Evolutionary conservation across 192 early-diverging fungal species (phyloP), one percentile per base, ranked within the genome.

Genomic region (Coemansia sp.): DNA sequence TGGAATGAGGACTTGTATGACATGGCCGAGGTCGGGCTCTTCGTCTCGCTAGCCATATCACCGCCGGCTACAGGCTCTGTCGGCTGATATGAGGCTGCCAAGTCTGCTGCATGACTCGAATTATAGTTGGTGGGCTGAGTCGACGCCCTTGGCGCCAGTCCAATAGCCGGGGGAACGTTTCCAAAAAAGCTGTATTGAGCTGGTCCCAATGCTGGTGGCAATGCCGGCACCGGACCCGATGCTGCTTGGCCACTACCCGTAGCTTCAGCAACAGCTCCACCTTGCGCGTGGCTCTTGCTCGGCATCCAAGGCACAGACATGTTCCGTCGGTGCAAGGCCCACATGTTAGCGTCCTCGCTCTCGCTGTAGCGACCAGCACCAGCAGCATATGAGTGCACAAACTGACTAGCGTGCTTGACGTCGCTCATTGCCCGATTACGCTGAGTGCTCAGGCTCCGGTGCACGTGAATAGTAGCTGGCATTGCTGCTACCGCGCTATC

Each of bases 1-100:
- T 82, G 79, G 67, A 76, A 82, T 13, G 79, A 82, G 21, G 79
- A 82, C 50, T 76, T 75, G 67, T 82, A 82, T 7, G 74, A 66
- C 79, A 75, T 75, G 11, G 70, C 66, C 3, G 79, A 71, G 7
- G 60, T 28, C 1, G 71, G 71, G 48, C 66, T 74, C 24, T 60
- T 67, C 21, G 40, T 37, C 11, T 74, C 71, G 38, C 3, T 50
- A 3, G 57, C 24, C 13, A 24, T 11, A 20, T 74, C 71, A 20
- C 6, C 39, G 21, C 6, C 50, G 1, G 16, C 20, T 10, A 21
- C 24, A 39, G 59, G 16, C 8, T 42, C 51, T 28, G 24, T 26
- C 6, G 51, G 51, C 51, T 33, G 51, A 33, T 26, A 36, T 3
- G 59, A n/a, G 8, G 59, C 35, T 36, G 42, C 45, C 38, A 45